Evolutionary conservation across 1,284 basidiomycete species (phyloP).

Genomic region (Pholiota adiposa): DNA sequence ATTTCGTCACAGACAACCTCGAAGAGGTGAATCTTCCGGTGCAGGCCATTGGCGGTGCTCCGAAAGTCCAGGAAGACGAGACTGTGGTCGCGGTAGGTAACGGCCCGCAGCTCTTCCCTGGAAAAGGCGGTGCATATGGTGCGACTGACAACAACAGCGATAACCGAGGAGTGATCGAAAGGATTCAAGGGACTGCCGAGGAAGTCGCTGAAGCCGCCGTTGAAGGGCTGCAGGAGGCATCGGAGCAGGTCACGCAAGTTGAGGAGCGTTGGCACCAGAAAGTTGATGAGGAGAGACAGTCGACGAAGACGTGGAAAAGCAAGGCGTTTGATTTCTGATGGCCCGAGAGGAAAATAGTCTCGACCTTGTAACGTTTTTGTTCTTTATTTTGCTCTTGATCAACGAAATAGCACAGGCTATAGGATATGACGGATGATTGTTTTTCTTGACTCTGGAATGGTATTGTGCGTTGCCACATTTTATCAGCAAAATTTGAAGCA

Average conservation of each 20-base stretch:
- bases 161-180: constrained; percentile 24
- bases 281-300: constrained; percentile 5
- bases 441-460: neutral
- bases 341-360: neutral
- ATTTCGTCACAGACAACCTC: constrained; percentile 15
- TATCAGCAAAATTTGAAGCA: neutral
- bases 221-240: constrained; percentile 25
- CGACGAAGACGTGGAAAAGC: constrained; percentile 22
- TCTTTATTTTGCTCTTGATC: neutral
- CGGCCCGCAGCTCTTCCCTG: constrained; percentile 50
- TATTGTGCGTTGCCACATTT: neutral
- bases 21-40: constrained; percentile 11
- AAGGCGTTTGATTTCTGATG: constrained; percentile 23
- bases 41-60: constrained; percentile 14
- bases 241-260: constrained; percentile 28
- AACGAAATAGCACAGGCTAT: neutral
- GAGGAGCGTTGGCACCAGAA: constrained; percentile 20
- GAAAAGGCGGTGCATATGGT: constrained; percentile 43
- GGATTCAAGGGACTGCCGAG: constrained; percentile 26
- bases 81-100: constrained; percentile 39
- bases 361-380: neutral
- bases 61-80: constrained; percentile 17
- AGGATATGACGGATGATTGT: neutral
- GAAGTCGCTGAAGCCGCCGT: constrained; percentile 24
- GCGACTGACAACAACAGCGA: constrained; percentile 21